Percentiles rank a stretch among this genome's conserved stretches.
Evolutionary conservation across 306 rosid species (phyloP).

Genomic region (Pyrus bretschneideri): DNA sequence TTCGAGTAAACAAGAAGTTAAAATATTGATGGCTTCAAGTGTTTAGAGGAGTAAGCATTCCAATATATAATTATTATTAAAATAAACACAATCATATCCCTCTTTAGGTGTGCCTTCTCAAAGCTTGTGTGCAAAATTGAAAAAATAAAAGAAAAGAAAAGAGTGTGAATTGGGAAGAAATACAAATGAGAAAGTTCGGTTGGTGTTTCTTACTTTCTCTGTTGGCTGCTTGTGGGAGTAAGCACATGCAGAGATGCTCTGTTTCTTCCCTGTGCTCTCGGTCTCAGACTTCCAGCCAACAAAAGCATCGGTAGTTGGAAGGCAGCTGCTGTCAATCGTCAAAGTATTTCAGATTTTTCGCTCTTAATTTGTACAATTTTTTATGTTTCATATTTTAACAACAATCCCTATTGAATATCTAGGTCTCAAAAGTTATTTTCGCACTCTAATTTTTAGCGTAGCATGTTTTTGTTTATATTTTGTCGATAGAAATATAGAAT

Average conservation of each 20-base stretch:
- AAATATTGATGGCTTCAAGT: no score
- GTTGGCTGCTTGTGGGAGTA: not conserved
- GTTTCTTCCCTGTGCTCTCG: not conserved
- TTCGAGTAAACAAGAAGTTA: no score
- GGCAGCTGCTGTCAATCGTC: not conserved
- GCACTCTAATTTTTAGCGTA: not conserved
- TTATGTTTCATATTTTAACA: not conserved
- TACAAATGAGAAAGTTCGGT: not conserved
- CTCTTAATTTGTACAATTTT: not conserved
- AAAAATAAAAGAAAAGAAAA: no score
- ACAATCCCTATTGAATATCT: not conserved
- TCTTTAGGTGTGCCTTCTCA: slow-evolving; percentile 4
- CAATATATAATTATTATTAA: not conserved
- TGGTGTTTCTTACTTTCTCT: not conserved
- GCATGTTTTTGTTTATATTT: no score
- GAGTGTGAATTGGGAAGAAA: not conserved
- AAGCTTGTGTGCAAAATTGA: not conserved
- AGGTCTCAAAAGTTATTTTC: no score
- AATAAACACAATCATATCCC: slow-evolving; percentile 1
- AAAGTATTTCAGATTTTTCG: not conserved
- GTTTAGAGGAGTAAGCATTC: no score
- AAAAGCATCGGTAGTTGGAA: not conserved
- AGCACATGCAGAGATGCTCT: slow-evolving; percentile 6
- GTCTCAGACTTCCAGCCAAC: not conserved
- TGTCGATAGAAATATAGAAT: no score